These are phyloP conservation scores for Kwoniella shandongensis DNA, from an alignment of 768 basidiomycete genomes.

Conservation along the genomic window DNA sequence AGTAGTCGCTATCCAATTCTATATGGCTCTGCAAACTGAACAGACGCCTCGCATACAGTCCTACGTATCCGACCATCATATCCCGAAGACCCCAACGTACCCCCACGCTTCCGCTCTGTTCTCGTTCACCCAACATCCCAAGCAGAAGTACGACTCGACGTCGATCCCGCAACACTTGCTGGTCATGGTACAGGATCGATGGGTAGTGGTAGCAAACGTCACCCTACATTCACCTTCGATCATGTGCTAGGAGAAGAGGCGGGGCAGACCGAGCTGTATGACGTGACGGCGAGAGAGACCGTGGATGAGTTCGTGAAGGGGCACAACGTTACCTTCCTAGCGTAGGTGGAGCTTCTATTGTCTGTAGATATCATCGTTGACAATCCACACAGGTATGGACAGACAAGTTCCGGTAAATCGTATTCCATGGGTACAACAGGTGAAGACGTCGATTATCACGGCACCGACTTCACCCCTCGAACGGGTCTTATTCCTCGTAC, in stretches of 20 bases:
- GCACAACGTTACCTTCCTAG: conserved; percentile 95
- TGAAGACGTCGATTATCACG: conserved; percentile 68
- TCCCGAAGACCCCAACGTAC: conserved; percentile 81
- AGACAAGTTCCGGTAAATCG: conserved; percentile 94
- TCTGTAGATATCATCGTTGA: no score
- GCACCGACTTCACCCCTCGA: conserved; percentile 40
- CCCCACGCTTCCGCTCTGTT: conserved; percentile 87
- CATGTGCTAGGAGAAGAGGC: conserved; percentile 85
- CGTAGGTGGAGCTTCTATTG: conserved; percentile 63
- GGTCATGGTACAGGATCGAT: conserved; percentile 23
- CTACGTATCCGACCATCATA: conserved; percentile 88
- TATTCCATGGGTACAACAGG: conserved; percentile 97
- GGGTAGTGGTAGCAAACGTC: conserved; percentile 22
- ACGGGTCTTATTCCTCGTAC: conserved; percentile 97
- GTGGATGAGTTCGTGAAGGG: conserved; percentile 62
- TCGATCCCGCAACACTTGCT: conserved; percentile 50
- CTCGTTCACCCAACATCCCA: conserved; percentile 75
- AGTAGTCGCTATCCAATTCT: conserved; percentile 4
- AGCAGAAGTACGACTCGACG: conserved; percentile 81
- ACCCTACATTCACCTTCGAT: conserved; percentile 82
- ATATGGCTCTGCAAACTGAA: not conserved
- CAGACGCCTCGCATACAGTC: conserved; percentile 57
- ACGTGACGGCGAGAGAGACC: conserved; percentile 71
- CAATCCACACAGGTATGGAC: conserved; percentile 63
- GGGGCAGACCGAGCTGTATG: conserved; percentile 82